Conservation (phyloP, 2,329 filamentous ascomycete genomes). For the Amesomyces nigricolor region DNA sequence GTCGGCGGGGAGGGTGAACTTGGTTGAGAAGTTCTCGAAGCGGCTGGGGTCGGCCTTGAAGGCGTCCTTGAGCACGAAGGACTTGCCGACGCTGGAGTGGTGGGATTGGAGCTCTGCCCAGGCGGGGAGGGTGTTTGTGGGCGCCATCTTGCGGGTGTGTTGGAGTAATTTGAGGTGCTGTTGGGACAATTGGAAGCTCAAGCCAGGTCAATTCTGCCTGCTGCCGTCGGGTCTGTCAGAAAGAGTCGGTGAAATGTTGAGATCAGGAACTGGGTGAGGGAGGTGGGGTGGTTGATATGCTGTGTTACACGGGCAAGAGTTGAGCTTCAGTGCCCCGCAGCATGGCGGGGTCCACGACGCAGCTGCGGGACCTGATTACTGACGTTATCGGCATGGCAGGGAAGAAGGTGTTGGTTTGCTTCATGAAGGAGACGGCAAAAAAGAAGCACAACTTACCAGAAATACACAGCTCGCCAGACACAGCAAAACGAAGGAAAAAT, state of each 20-base stretch:
- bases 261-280: neutral
- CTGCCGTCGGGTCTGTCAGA: neutral
- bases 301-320: neutral
- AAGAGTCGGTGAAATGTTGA: conserved; percentile 1
- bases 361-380: conserved; percentile 2
- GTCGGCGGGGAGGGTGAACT: conserved; percentile 72
- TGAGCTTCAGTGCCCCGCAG: conserved; percentile 16
- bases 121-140: conserved; percentile 77
- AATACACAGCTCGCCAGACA: neutral
- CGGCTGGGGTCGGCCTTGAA: conserved; percentile 84
- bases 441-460: conserved; percentile 1
- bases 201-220: conserved; percentile 3
- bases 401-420: conserved; percentile 8
- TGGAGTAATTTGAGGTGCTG: neutral
- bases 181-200: neutral
- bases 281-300: conserved; percentile 14
- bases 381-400: conserved; percentile 8
- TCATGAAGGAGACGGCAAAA: neutral
- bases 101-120: conserved; percentile 91
- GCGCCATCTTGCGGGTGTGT: conserved; percentile 53
- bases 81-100: conserved; percentile 78
- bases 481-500: too few relatives aligned
- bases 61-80: conserved; percentile 87
- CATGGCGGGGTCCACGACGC: neutral
- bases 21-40: conserved; percentile 84